Conservation (phyloP, 2,329 filamentous ascomycete species). For the Fusarium virguliforme region DNA sequence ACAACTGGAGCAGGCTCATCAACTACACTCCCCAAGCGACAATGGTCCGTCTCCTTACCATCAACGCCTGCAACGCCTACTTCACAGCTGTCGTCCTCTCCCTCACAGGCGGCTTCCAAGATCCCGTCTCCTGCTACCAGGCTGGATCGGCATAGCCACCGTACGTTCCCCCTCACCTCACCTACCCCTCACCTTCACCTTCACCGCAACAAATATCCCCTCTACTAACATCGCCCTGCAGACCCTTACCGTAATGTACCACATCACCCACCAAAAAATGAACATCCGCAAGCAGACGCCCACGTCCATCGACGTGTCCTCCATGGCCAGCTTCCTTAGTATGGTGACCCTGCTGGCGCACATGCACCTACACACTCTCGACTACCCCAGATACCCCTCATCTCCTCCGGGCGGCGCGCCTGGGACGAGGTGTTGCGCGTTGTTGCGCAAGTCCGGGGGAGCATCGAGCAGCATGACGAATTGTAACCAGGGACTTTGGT, state of each 20-base stretch:
- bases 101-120: conserved; percentile 78
- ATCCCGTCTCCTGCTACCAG: conserved; percentile 81
- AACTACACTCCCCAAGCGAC: conserved; percentile 88
- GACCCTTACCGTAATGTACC: conserved; percentile 82
- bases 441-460: conserved; percentile 51
- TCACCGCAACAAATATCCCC: conserved; percentile 11
- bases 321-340: conserved; percentile 82
- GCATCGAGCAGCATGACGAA: conserved; percentile 53
- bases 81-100: conserved; percentile 81
- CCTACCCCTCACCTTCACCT: conserved; percentile 11
- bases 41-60: conserved; percentile 83
- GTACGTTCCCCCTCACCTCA: too few relatives aligned
- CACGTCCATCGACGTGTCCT: conserved; percentile 83
- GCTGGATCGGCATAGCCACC: conserved; percentile 84
- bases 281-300: conserved; percentile 86
- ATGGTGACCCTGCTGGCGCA: conserved; percentile 80
- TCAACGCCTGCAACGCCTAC: conserved; percentile 82
- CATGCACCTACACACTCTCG: conserved; percentile 74
- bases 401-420: conserved; percentile 58
- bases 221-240: too few relatives aligned
- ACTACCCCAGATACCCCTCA: conserved; percentile 74
- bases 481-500: too few relatives aligned
- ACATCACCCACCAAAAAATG: conserved; percentile 83
- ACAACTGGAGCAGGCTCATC: conserved; percentile 76
- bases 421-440: conserved; percentile 57